Evolutionary conservation across 2,329 filamentous ascomycete species (phyloP).

Genomic region (Arthrobotrys iridis): DNA sequence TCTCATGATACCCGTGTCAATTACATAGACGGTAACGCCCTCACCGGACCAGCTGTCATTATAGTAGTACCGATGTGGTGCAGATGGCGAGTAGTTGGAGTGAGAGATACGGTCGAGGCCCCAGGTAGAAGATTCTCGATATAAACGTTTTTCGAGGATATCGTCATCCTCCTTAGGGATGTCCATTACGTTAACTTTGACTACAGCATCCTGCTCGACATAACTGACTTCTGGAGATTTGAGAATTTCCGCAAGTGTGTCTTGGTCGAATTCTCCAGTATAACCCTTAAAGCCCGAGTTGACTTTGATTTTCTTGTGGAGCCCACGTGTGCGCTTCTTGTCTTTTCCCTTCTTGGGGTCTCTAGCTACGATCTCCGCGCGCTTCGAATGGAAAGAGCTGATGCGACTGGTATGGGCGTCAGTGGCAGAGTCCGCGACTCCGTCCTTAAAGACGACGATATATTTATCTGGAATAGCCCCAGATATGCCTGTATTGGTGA

Average conservation of each 20-base stretch:
- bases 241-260: constrained; percentile 23
- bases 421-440: constrained; percentile 15
- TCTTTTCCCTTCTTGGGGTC: background rate
- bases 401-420: constrained; percentile 15
- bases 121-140: constrained; percentile 29
- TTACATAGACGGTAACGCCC: constrained; percentile 71
- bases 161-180: background rate
- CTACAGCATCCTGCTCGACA: constrained; percentile 37
- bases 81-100: constrained; percentile 55
- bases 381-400: background rate
- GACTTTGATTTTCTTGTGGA: constrained; percentile 38
- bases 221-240: constrained; percentile 37
- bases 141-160: background rate
- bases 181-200: constrained; percentile 18
- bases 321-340: background rate
- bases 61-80: constrained; percentile 64
- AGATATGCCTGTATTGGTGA: constrained; percentile 12
- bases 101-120: constrained; percentile 55
- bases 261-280: constrained; percentile 39
- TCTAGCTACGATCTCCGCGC: background rate
- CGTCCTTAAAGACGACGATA: constrained; percentile 54
- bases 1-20: constrained; percentile 71
- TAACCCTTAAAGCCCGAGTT: constrained; percentile 30
- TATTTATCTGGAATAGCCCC: constrained; percentile 51
- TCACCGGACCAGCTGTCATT: constrained; percentile 66